Conservation (phyloP, 2,329 filamentous ascomycete genomes). For the Tolypocladium sp. region DNA sequence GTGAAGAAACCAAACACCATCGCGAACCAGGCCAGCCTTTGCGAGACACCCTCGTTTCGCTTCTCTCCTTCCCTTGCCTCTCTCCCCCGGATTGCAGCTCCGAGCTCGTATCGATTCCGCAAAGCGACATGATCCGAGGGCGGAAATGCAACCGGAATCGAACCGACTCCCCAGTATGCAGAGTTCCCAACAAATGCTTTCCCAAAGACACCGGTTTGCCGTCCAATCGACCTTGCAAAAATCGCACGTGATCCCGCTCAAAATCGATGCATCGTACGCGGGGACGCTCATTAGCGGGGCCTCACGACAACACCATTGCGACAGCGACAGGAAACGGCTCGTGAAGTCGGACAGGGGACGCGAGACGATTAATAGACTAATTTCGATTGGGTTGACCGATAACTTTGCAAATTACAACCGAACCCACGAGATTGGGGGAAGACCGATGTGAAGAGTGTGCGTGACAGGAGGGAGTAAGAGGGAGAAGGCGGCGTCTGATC, state of each 20-base stretch:
- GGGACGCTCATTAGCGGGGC: conserved; percentile 2
- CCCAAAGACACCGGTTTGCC: neutral
- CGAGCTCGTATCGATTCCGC: neutral
- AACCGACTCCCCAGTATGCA: neutral
- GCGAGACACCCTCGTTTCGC: neutral
- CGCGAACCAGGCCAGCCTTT: conserved; percentile 7
- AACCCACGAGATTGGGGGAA: conserved; percentile 35
- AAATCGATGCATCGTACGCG: neutral
- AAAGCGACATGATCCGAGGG: neutral
- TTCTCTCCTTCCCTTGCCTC: neutral
- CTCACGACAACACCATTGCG: conserved; percentile 18
- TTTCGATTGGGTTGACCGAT: conserved; percentile 47
- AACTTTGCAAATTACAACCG: conserved; percentile 51
- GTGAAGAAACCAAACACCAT: conserved; percentile 7
- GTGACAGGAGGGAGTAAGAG: conserved; percentile 27
- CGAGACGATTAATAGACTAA: conserved; percentile 35
- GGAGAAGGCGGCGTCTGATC: conserved; percentile 21
- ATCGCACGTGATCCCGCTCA: neutral
- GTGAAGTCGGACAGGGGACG: conserved; percentile 18
- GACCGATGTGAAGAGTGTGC: conserved; percentile 28
- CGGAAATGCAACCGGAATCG: neutral
- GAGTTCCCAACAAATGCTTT: neutral
- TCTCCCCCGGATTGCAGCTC: neutral
- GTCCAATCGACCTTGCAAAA: neutral
- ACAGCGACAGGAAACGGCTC: conserved; percentile 6